A percentile compares a stretch with the other conserved stretches of the same genome.
phyloP scores from a whole-genome alignment of 2,329 filamentous ascomycete species.

The Knoxdaviesia proteae region DNA sequence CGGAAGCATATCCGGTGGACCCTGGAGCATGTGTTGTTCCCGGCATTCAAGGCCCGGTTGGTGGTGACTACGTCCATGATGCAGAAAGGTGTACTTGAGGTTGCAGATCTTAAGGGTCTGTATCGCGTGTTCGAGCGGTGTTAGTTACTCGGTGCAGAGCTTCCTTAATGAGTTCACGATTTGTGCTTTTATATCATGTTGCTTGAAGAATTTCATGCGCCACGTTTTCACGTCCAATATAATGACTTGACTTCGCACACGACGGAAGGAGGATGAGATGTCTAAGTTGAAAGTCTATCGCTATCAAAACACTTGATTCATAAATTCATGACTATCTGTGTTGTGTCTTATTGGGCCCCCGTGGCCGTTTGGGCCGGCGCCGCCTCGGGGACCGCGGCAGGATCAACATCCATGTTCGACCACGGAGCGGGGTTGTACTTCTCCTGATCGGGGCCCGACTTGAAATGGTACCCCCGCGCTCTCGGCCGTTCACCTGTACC shows the following conservation, averaged over 20 bases:
- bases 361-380: no score
- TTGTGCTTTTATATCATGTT: slow-evolving; percentile 1
- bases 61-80: slow-evolving; percentile 65
- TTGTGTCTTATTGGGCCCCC: no score
- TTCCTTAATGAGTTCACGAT: neutral
- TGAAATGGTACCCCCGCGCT: slow-evolving; percentile 65
- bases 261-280: no score
- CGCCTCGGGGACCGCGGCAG: no score
- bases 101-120: slow-evolving; percentile 77
- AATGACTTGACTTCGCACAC: no score
- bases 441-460: slow-evolving; percentile 41
- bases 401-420: slow-evolving; percentile 24
- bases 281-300: no score
- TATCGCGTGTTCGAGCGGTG: slow-evolving; percentile 93
- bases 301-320: no score
- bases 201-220: neutral
- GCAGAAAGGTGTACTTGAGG: slow-evolving; percentile 56
- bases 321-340: no score
- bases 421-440: slow-evolving; percentile 51
- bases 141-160: slow-evolving; percentile 15
- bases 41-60: slow-evolving; percentile 63
- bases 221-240: no score
- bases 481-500: slow-evolving; percentile 62
- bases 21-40: slow-evolving; percentile 75
- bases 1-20: slow-evolving; percentile 50